Evolutionary conservation across 176 grass and related monocot species (phyloP), one percentile per base, ranked within the genome.

Genomic region (Areca catechu): DNA sequence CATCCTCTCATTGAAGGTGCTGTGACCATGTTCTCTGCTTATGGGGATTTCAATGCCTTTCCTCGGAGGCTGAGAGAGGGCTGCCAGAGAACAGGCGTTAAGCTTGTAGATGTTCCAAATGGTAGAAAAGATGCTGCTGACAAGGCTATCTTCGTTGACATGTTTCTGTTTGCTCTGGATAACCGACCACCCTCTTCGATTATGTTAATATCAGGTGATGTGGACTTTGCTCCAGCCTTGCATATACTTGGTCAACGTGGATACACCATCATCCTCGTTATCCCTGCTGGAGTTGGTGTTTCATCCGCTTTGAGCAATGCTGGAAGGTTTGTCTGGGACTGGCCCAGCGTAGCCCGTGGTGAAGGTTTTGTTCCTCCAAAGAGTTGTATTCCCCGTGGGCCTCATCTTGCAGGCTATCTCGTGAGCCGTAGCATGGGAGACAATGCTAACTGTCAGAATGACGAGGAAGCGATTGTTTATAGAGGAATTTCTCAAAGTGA

Each of bases 1-100:
- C 86, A 97, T 76, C 92, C 80, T 63, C 60, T 81, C 65, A 68
- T 88, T 53, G 76, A 62, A 7, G 82, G 90, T 16, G 79, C 74
- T 29, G 92, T 97, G 24, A 87, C 92, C 43, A 67, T 84, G 80
- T 85, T 97, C 7, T 88, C 92, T 63, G 92, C 92, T 65, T 97
- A 79, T 59, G 92, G 92, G 27, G 86, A 97, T 83, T 91, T 97
- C 66, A 97, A 97, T 72, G 74, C 86, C 48, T 90, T 97, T 62
- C 92, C 92, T 19, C 82, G 92, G 34, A 89, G 83, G 58, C 83
- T 97, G 18, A 80, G 92, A 48, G 92, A 97, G 74, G 86, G 92
- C 19, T 97, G 86, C 47, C 92, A 97, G 62, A 80, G 86, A 77
- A 89, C 86, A 20, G 81, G 86, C 51, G 86, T 89, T 63, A 89